Evolutionary conservation across 148 eudicot species (phyloP).

Genomic region (Persicaria tinctoria): DNA sequence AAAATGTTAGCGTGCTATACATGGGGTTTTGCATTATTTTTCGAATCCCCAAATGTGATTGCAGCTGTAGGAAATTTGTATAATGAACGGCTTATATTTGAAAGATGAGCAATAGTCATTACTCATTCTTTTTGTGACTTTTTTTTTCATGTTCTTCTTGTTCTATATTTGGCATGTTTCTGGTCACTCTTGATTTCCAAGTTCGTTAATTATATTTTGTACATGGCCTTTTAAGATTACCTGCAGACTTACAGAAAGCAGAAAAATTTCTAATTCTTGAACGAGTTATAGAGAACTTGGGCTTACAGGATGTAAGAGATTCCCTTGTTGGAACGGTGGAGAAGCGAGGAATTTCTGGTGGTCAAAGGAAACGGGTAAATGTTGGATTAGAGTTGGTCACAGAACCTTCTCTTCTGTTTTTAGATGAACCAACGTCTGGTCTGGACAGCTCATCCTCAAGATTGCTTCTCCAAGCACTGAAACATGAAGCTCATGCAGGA

Average conservation of each 20-base stretch:
- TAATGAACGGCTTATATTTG: too few species aligned
- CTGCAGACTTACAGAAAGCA: slow-evolving; percentile 11
- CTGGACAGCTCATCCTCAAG: slow-evolving; percentile 15
- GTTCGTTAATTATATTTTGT: background rate
- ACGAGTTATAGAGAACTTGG: slow-evolving; percentile 14
- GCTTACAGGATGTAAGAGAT: slow-evolving; percentile 6
- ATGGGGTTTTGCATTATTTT: too few species aligned
- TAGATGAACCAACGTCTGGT: slow-evolving; percentile 13
- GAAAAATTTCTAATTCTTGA: slow-evolving; percentile 9
- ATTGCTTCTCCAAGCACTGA: slow-evolving; percentile 11
- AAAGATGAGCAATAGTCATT: too few species aligned
- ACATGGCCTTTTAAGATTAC: background rate
- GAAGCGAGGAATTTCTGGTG: slow-evolving; percentile 12
- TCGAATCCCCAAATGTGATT: too few species aligned
- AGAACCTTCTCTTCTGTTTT: slow-evolving; percentile 13
- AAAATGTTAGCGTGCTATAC: too few species aligned
- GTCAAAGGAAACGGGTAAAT: slow-evolving; percentile 13
- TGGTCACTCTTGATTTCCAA: background rate
- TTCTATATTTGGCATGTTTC: background rate
- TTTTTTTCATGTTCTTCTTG: background rate
- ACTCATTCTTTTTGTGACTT: too few species aligned
- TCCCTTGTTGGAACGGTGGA: slow-evolving; percentile 13
- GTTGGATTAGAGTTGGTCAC: slow-evolving; percentile 14
- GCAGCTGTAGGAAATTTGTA: too few species aligned
- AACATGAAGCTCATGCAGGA: slow-evolving; percentile 15